phyloP scores from a whole-genome alignment of 176 grass and related monocot genomes.

The Juncus effusus region DNA sequence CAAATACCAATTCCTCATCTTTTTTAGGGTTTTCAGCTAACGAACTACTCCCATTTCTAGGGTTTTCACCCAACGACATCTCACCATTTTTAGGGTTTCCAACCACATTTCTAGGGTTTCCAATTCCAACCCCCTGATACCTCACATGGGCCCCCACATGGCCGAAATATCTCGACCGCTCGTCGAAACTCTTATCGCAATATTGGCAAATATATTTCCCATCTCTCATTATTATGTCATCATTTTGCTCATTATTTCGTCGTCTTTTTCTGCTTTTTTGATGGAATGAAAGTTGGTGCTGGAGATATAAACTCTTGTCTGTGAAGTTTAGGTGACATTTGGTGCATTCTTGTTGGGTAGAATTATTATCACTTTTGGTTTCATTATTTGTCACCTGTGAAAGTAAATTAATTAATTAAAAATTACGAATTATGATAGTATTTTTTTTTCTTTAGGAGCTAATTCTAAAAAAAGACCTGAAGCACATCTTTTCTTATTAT shows the following conservation, averaged over 20 bases:
- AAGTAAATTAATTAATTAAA: too few relatives aligned
- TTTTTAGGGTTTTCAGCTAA: slow-evolving; percentile 21
- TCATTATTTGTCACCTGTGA: neutral
- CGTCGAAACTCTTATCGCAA: slow-evolving; percentile 62
- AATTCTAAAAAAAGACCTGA: too few relatives aligned
- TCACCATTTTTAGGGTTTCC: slow-evolving; percentile 30
- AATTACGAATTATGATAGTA: too few relatives aligned
- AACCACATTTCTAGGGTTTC: slow-evolving; percentile 26
- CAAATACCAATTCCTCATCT: slow-evolving; percentile 3
- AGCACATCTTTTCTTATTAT: too few relatives aligned
- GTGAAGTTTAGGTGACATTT: slow-evolving; percentile 51
- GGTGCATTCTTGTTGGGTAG: slow-evolving; percentile 29
- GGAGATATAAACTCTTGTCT: slow-evolving; percentile 46
- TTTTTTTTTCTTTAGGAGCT: too few relatives aligned
- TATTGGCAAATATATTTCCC: slow-evolving; percentile 77
- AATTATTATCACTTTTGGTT: neutral
- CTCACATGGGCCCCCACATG: slow-evolving; percentile 78
- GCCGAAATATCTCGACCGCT: slow-evolving; percentile 58
- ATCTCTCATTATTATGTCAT: slow-evolving; percentile 49
- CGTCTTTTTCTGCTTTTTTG: slow-evolving; percentile 56
- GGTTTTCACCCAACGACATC: slow-evolving; percentile 28
- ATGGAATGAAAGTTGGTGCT: slow-evolving; percentile 57
- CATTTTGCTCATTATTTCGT: slow-evolving; percentile 40
- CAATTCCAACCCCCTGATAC: slow-evolving; percentile 53
- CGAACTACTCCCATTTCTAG: slow-evolving; percentile 13